These are phyloP conservation scores for Croton laevigatus DNA, from an alignment of 441 rosid species.

Conservation along the genomic window DNA sequence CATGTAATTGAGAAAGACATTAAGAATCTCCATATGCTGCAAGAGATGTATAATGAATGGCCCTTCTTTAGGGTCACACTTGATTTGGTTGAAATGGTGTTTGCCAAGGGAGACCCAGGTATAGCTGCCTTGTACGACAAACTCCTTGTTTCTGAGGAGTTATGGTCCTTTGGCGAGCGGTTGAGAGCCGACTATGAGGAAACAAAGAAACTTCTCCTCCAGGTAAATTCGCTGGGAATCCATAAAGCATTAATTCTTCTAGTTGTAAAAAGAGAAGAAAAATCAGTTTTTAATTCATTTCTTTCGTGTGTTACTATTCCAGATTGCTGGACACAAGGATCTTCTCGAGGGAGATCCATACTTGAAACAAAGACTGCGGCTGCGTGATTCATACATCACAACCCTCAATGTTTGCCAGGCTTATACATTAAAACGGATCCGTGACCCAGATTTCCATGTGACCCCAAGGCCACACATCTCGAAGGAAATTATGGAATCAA, in stretches of 20 bases:
- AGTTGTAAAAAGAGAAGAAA: background rate
- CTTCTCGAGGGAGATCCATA: conserved; percentile 91
- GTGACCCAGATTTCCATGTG: conserved; percentile 74
- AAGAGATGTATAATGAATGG: conserved; percentile 80
- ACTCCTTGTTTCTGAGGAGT: conserved; percentile 81
- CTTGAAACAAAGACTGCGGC: conserved; percentile 82
- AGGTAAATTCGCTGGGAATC: conserved; percentile 37
- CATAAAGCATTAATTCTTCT: background rate
- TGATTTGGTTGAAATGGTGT: conserved; percentile 97
- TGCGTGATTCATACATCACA: conserved; percentile 86
- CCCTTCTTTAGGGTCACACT: conserved; percentile 94
- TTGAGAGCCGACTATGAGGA: conserved; percentile 67
- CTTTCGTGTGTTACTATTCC: background rate
- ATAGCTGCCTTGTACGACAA: conserved; percentile 79
- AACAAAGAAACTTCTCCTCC: conserved; percentile 77
- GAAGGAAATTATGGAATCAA: conserved; percentile 59
- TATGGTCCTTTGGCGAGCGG: conserved; percentile 72
- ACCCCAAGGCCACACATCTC: conserved; percentile 66
- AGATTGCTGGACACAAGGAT: conserved; percentile 90
- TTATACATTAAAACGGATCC: conserved; percentile 77
- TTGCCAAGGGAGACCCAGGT: conserved; percentile 92
- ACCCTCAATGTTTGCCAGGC: conserved; percentile 93
- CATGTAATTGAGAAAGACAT: conserved; percentile 55
- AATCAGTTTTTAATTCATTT: background rate
- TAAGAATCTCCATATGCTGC: conserved; percentile 77